These are phyloP conservation scores for Porogramme epimiltina DNA, from an alignment of 1,284 basidiomycete genomes.

Conservation along the genomic window DNA sequence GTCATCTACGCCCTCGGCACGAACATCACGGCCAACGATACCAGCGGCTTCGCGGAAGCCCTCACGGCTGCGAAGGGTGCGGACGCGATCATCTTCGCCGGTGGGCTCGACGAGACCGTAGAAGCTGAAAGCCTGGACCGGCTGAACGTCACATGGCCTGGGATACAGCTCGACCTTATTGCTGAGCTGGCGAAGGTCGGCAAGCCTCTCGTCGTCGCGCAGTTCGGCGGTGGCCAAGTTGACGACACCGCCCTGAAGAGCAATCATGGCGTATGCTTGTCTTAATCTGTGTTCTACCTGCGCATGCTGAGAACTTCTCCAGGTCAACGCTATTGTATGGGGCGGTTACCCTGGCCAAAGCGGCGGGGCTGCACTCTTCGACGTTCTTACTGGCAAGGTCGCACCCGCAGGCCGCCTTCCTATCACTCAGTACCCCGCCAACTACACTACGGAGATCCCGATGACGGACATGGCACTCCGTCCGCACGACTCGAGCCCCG, in stretches of 20 bases:
- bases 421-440: constrained; percentile 55
- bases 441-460: constrained; percentile 46
- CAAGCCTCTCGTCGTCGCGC: constrained; percentile 54
- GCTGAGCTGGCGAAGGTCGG: constrained; percentile 42
- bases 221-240: constrained; percentile 59
- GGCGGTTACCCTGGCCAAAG: constrained; percentile 57
- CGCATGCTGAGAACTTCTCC: background rate
- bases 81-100: constrained; percentile 41
- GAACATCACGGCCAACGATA: constrained; percentile 36
- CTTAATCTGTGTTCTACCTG: background rate
- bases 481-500: constrained; percentile 48
- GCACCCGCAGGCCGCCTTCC: constrained; percentile 56
- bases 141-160: constrained; percentile 53
- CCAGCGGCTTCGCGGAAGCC: constrained; percentile 43
- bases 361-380: constrained; percentile 51
- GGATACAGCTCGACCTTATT: constrained; percentile 54
- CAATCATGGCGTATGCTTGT: constrained; percentile 39
- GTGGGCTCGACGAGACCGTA: constrained; percentile 54
- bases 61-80: constrained; percentile 30
- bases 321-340: constrained; percentile 59
- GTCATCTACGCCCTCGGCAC: constrained; percentile 47
- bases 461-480: constrained; percentile 63
- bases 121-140: constrained; percentile 55
- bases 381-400: constrained; percentile 50
- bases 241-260: constrained; percentile 49